Evolutionary conservation across 768 basidiomycete species (phyloP), one percentile per base, ranked within the genome.

Genomic region (Suillus spraguei): DNA sequence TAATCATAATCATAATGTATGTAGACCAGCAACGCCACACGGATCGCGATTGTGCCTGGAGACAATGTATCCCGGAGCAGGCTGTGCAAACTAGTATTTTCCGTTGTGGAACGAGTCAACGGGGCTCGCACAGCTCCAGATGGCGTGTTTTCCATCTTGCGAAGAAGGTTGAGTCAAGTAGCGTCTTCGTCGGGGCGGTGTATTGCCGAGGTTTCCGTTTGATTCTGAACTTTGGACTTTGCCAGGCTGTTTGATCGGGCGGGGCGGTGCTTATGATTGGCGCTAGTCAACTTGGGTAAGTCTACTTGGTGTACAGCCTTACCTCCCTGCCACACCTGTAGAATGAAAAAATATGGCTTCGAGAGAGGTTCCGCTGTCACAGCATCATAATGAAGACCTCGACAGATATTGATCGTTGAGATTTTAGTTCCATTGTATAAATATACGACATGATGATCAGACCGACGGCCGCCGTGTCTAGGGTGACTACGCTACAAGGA

Each of bases 401-500:
- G n/a, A 28, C 28, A 28, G 28, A 33, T 17, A 16, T 55, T 20
- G 35, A 32, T 61, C 36, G 17, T 41, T 56, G 36, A 65, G 33
- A 44, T 61, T 67, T 53, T 64, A 55, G 39, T 68, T 76, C 65
- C 72, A 38, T 59, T 64, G 63, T 64, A 64, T 66, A 76, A 76
- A 73, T 76, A 73, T 73, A 73, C 38, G 61, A 66, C 53, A 56
- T 56, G 55, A 28, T 60, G 56, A 35, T 53, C 52, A 53, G 52
- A 60, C 41, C 60, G 68, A 65, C 55, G 55, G 71, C 71, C 64
- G 65, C 70, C 69, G 66, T 71, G 70, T 73, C 72, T 73, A 72
- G 64, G 68, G 60, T 64, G 70, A 70, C 63, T 72, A 72, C 70
- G 72, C 71, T 72, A 72, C 71, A 74, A 68, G 72, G 36, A 60